Conservation (phyloP, 2,329 filamentous ascomycete genomes). For the Bipolaris oryzae region DNA sequence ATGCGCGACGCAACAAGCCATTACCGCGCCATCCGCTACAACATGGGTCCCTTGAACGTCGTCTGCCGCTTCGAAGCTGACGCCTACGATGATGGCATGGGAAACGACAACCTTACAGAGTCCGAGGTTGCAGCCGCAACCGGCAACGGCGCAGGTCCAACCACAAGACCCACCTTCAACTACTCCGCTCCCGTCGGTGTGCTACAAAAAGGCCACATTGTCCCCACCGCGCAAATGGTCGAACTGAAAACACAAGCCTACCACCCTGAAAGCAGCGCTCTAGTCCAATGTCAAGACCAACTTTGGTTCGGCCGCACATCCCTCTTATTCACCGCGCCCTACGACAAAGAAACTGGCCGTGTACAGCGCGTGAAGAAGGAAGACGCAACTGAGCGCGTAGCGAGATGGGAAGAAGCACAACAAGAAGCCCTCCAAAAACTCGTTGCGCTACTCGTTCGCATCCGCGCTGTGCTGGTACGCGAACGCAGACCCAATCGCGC, state of each 20-base stretch:
- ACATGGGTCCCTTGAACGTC: conserved; percentile 34
- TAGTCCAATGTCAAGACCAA: conserved; percentile 32
- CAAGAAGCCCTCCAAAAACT: conserved; percentile 33
- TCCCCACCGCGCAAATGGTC: conserved; percentile 30
- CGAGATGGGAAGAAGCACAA: conserved; percentile 30
- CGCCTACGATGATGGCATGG: conserved; percentile 30
- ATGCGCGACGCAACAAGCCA: conserved; percentile 38
- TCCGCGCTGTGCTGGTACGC: conserved; percentile 20
- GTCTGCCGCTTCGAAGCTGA: conserved; percentile 40
- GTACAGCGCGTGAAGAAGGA: conserved; percentile 23
- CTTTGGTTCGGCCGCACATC: conserved; percentile 42
- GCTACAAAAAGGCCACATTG: conserved; percentile 32
- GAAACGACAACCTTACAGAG: conserved; percentile 16
- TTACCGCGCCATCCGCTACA: conserved; percentile 39
- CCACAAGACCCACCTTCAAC: conserved; percentile 20
- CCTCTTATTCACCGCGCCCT: conserved; percentile 31
- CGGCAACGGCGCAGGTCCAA: conserved; percentile 12
- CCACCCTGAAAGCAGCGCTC: conserved; percentile 8
- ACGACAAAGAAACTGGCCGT: conserved; percentile 19
- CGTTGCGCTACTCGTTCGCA: conserved; percentile 20
- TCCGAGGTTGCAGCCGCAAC: conserved; percentile 18
- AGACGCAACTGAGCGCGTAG: conserved; percentile 23
- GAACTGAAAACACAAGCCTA: conserved; percentile 35
- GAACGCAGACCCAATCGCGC: conserved; percentile 23
- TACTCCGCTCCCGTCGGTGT: conserved; percentile 27